Conservation (phyloP, 2,329 filamentous ascomycete genomes). For the Calonectria multiphialidica region DNA sequence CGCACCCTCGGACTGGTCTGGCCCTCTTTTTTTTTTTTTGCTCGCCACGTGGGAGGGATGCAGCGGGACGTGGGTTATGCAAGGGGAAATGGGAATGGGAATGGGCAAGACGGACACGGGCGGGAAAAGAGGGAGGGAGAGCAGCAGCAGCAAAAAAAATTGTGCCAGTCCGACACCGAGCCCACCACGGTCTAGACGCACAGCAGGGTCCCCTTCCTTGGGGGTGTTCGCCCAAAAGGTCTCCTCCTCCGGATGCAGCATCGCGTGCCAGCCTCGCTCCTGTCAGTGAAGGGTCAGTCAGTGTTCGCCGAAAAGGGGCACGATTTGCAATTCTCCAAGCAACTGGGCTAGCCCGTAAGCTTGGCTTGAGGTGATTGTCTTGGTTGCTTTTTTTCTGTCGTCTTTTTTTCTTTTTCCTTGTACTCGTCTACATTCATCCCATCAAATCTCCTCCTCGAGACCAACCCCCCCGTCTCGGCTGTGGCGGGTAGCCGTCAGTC, state of each 20-base stretch:
- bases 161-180: background rate
- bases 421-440: background rate
- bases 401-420: background rate
- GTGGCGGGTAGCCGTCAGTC: constrained; percentile 3
- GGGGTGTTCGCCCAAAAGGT: background rate
- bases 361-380: background rate
- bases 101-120: too few relatives aligned
- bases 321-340: background rate
- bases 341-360: background rate
- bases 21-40: too few relatives aligned
- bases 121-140: background rate
- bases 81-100: constrained; percentile 25
- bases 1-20: constrained; percentile 3
- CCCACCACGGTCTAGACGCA: constrained; percentile 21
- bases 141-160: background rate
- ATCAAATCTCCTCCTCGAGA: background rate
- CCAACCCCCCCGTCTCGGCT: background rate
- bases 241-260: constrained; percentile 20
- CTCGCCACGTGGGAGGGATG: constrained; percentile 38
- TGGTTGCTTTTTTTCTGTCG: background rate
- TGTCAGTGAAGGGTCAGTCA: background rate
- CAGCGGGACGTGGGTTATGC: constrained; percentile 29
- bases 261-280: constrained; percentile 9
- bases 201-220: background rate
- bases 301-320: background rate